phyloP scores from a whole-genome alignment of 2,329 filamentous ascomycete species.

The Penicillium concentricum region DNA sequence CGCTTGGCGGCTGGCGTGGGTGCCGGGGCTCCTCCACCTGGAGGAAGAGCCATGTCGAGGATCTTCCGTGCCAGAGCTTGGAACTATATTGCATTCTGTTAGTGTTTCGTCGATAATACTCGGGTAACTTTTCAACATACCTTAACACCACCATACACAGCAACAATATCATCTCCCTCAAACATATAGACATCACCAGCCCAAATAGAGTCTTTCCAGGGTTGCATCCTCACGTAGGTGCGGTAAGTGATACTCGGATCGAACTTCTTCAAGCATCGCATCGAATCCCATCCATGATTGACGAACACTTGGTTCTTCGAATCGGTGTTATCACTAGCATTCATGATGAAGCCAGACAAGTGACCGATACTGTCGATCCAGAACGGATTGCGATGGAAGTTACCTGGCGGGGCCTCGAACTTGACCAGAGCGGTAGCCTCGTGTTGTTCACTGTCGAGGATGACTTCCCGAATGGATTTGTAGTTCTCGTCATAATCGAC shows the following conservation, averaged over 20 bases:
- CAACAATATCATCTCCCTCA: slow-evolving; percentile 59
- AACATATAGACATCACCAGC: slow-evolving; percentile 62
- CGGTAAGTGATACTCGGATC: slow-evolving; percentile 55
- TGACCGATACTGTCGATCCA: slow-evolving; percentile 60
- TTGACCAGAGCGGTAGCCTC: slow-evolving; percentile 56
- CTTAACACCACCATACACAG: slow-evolving; percentile 51
- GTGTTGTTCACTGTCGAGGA: slow-evolving; percentile 55
- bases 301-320: slow-evolving; percentile 61
- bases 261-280: slow-evolving; percentile 56
- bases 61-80: slow-evolving; percentile 43
- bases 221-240: slow-evolving; percentile 63
- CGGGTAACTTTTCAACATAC: slow-evolving; percentile 15
- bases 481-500: slow-evolving; percentile 59
- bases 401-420: slow-evolving; percentile 56
- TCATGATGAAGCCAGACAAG: slow-evolving; percentile 61
- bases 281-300: slow-evolving; percentile 61
- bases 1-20: slow-evolving; percentile 25
- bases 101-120: neutral
- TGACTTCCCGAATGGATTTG: slow-evolving; percentile 59
- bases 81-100: slow-evolving; percentile 32
- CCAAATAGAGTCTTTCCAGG: slow-evolving; percentile 51
- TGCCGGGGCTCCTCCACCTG: slow-evolving; percentile 27
- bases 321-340: slow-evolving; percentile 58
- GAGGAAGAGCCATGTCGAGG: slow-evolving; percentile 43
- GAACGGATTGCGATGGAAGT: slow-evolving; percentile 59